phyloP scores from a whole-genome alignment of 2,329 filamentous ascomycete species.

The Alternaria arborescens region DNA sequence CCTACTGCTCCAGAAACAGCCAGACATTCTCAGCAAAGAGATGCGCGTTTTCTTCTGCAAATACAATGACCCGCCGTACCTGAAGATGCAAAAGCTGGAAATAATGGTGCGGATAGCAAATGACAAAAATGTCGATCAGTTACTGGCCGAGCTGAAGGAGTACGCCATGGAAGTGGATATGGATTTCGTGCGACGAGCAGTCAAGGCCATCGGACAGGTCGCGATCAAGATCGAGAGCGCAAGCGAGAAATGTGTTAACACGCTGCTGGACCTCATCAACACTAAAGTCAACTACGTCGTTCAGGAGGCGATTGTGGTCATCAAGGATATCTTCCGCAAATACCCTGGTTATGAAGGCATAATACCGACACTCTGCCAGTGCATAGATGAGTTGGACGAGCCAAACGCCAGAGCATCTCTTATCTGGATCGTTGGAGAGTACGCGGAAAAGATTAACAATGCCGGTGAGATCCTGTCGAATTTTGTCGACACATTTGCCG shows the following conservation, averaged over 20 bases:
- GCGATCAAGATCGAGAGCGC: conserved; percentile 98
- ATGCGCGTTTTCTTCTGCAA: conserved; percentile 99
- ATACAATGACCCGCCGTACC: conserved; percentile 97
- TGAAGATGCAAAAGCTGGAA: conserved; percentile 97
- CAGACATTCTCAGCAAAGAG: conserved; percentile 96
- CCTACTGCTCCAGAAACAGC: conserved; percentile 91
- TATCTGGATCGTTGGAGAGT: conserved; percentile 99
- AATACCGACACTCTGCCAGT: conserved; percentile 93
- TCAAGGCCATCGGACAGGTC: conserved; percentile 96
- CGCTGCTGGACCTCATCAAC: conserved; percentile 90
- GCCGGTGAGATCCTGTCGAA: conserved; percentile 91
- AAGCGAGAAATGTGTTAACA: conserved; percentile 94
- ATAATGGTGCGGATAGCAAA: conserved; percentile 99
- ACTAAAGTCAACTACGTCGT: conserved; percentile 99
- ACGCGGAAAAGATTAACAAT: conserved; percentile 98
- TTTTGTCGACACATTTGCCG: conserved; percentile 93
- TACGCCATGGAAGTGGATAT: conserved; percentile 98
- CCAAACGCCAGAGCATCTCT: conserved; percentile 87
- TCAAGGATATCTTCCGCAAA: conserved; percentile 97
- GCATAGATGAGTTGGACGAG: conserved; percentile 96
- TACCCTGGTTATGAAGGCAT: conserved; percentile 98
- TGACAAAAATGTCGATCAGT: conserved; percentile 93
- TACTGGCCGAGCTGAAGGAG: conserved; percentile 93
- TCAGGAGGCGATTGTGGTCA: conserved; percentile 97
- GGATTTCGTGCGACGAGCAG: conserved; percentile 94